A percentile compares a stretch with the other conserved stretches of the same genome.
These are phyloP conservation scores for Escovopsis sp. DNA, from an alignment of 2,329 filamentous ascomycete species.

Conservation along the genomic window DNA sequence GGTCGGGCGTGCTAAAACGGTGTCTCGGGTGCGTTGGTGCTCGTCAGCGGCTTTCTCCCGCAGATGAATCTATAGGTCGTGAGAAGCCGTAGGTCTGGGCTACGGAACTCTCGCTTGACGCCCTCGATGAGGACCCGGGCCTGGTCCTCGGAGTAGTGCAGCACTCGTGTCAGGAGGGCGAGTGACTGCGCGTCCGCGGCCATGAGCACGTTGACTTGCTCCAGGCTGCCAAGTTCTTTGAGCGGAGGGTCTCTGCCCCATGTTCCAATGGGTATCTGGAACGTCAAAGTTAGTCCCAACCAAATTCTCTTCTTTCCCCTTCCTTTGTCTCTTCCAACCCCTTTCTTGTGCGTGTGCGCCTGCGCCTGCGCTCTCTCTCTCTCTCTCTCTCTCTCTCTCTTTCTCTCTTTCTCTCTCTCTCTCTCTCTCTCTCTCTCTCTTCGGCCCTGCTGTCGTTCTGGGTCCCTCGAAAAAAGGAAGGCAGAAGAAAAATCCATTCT, in stretches of 20 bases:
- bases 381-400: no score
- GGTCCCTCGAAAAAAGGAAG: no score
- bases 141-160: slow-evolving; percentile 24
- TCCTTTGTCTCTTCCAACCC: neutral
- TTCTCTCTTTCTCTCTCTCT: no score
- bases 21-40: no score
- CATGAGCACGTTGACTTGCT: slow-evolving; percentile 27
- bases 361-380: no score
- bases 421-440: no score
- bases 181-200: slow-evolving; percentile 26
- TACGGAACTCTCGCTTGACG: slow-evolving; percentile 23
- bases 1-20: no score
- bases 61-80: slow-evolving; percentile 21
- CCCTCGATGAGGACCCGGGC: slow-evolving; percentile 27
- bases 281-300: neutral
- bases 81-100: slow-evolving; percentile 18
- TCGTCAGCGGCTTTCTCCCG: slow-evolving; percentile 12
- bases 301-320: neutral
- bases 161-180: slow-evolving; percentile 24
- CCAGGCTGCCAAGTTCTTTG: slow-evolving; percentile 22
- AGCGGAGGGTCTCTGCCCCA: slow-evolving; percentile 23
- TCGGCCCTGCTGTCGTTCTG: neutral
- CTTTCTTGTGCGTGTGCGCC: neutral
- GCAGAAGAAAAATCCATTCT: no score
- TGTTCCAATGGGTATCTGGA: slow-evolving; percentile 23